Base-by-base conservation (phyloP, 495 filamentous ascomycete species). In the Aspergillus carlsbadensis region DNA sequence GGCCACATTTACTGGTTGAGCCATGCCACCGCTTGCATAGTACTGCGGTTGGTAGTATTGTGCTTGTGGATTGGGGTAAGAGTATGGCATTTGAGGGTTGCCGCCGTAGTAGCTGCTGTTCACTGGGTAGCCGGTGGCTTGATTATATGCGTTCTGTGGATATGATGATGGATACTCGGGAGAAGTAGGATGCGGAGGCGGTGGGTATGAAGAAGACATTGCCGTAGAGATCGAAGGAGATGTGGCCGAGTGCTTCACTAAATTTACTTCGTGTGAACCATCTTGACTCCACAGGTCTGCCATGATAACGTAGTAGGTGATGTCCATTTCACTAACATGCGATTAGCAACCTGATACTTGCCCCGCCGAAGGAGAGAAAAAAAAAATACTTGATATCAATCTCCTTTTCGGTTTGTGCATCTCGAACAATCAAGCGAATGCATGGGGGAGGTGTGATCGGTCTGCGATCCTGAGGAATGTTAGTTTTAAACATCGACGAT, bases 381-480 rank as follows among this genome's bases (percentile, higher is more conserved):
- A 8, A 24, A 21, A 14, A 88, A 70, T 79, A 96, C 89, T 90
- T 93, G 76, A 87, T 87, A 72, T 96, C 89, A 44, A 96, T 81
- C 69, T 96, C 91, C 65, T 94, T 90, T 18, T 90, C 87, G 1
- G 92, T 92, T 29, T 74, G 76, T 37, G 82, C 78, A 69, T 98
- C 94, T 63, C 78, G 84, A 21, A 98, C 85, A 21, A 96, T 78
- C 7, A 98, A 81, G 57, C 88, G 79, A 41, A 97, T 88, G 69
- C 93, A 97, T 10, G 94, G 94, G 21, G 94, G 94, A 29, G 94
- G 94, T 24, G 94, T 97, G 69, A 98, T 96, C 20, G 94, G 94
- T 58, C 94, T 82, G 64, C 94, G 89, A 70, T 98, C 94, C 91
- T 96, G n/a, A 37, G 59, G 18, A 61, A 39, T 63, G 29, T 15